A percentile compares a stretch with the other conserved stretches of the same genome.
Conservation (phyloP, 176 grass and related monocot genomes). For the Ampelocalamus luodianensis region DNA sequence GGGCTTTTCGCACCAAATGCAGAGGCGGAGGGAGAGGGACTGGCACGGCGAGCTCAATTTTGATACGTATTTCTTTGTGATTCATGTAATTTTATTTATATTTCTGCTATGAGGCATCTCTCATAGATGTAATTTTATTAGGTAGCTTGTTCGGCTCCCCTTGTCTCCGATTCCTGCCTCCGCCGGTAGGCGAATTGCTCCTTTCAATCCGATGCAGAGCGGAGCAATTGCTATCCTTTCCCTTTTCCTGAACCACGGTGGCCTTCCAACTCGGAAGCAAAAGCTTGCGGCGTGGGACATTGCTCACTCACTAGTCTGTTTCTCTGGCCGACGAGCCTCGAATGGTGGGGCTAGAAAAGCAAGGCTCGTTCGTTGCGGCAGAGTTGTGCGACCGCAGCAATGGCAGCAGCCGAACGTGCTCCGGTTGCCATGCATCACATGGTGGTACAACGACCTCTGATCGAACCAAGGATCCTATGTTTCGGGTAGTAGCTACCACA, state of each 20-base stretch:
- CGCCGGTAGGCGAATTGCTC: neutral
- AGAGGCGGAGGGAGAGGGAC: too few relatives aligned
- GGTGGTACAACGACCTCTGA: neutral
- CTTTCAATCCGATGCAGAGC: neutral
- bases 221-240: neutral
- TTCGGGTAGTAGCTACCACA: too few relatives aligned
- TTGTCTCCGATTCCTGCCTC: too few relatives aligned
- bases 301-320: neutral
- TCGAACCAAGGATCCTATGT: neutral
- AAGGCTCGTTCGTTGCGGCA: neutral
- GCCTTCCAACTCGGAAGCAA: neutral
- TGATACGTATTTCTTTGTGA: too few relatives aligned
- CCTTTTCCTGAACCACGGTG: neutral
- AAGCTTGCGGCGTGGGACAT: too few relatives aligned
- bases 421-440: constrained; percentile 8
- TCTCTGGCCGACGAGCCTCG: neutral
- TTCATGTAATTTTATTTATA: too few relatives aligned
- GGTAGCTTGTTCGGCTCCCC: too few relatives aligned
- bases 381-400: neutral
- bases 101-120: too few relatives aligned
- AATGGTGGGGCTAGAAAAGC: neutral
- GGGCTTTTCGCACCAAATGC: neutral
- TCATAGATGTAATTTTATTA: too few relatives aligned
- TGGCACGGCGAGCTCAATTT: too few relatives aligned
- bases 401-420: neutral